Conservation (phyloP, 2,329 filamentous ascomycete genomes). For the Colletotrichum truncatum region DNA sequence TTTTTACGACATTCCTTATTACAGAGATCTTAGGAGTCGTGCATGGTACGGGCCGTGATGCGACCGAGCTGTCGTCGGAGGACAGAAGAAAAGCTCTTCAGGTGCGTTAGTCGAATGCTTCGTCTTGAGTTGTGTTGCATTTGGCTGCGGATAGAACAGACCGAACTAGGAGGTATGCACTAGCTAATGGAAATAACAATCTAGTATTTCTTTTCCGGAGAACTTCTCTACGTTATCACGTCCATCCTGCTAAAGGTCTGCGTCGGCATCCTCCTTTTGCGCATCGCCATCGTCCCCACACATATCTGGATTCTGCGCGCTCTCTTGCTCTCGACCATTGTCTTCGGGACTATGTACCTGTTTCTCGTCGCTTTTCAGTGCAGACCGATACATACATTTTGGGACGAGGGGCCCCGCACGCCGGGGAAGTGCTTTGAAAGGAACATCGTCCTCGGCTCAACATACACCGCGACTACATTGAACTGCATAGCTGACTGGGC, state of each 20-base stretch:
- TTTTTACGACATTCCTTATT: constrained; percentile 33
- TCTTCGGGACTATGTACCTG: constrained; percentile 47
- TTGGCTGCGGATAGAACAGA: background rate
- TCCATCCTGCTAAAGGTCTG: constrained; percentile 44
- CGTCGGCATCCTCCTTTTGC: constrained; percentile 50
- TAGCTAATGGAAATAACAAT: no score
- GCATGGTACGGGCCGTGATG: constrained; percentile 36
- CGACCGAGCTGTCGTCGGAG: constrained; percentile 25
- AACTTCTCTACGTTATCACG: constrained; percentile 46
- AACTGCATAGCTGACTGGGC: constrained; percentile 49
- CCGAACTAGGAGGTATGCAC: background rate
- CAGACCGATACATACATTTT: constrained; percentile 46
- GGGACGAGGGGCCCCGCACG: constrained; percentile 38
- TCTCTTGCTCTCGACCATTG: constrained; percentile 43
- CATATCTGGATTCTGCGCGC: constrained; percentile 46
- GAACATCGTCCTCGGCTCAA: constrained; percentile 36
- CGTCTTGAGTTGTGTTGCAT: background rate
- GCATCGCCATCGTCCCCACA: constrained; percentile 44
- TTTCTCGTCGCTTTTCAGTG: constrained; percentile 51
- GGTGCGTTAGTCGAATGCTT: constrained; percentile 26
- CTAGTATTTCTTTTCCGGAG: constrained; percentile 49
- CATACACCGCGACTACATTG: constrained; percentile 48
- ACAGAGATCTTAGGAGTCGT: constrained; percentile 32
- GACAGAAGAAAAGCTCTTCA: constrained; percentile 37
- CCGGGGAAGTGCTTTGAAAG: constrained; percentile 41